Conservation (phyloP, 805 yeast genomes). For the Lachancea mirantina region DNA sequence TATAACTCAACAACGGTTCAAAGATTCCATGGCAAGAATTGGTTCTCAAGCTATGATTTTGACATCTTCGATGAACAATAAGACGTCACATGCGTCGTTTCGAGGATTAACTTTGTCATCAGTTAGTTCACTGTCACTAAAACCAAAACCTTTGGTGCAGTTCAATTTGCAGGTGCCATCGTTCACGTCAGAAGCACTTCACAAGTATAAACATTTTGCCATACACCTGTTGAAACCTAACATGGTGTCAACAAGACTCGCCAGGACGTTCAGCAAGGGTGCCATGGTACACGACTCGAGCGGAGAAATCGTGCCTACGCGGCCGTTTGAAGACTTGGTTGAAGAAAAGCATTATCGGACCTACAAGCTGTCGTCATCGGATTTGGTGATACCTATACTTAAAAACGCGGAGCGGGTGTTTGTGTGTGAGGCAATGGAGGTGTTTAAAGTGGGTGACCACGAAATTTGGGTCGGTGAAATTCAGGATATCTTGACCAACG, state of each 20-base stretch:
- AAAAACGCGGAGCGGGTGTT: conserved; percentile 51
- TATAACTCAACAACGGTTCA: conserved; percentile 23
- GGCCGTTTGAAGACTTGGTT: conserved; percentile 46
- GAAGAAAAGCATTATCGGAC: conserved; percentile 31
- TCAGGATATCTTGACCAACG: conserved; percentile 39
- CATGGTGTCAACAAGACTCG: conserved; percentile 45
- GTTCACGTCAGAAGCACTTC: conserved; percentile 61
- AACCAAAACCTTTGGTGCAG: conserved; percentile 71
- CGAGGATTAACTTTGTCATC: conserved; percentile 81
- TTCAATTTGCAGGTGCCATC: conserved; percentile 87
- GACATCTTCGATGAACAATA: conserved; percentile 40
- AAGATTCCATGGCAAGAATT: conserved; percentile 39
- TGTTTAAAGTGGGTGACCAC: conserved; percentile 67
- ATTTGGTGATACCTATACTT: conserved; percentile 46
- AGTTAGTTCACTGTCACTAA: conserved; percentile 70
- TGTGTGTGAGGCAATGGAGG: conserved; percentile 49
- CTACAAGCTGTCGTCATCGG: conserved; percentile 19
- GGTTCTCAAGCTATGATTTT: conserved; percentile 52
- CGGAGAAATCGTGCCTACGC: conserved; percentile 31
- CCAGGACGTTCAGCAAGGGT: conserved; percentile 58
- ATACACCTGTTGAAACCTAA: conserved; percentile 69
- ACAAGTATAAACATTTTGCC: conserved; percentile 53
- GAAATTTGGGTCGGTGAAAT: conserved; percentile 88
- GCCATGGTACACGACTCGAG: conserved; percentile 31
- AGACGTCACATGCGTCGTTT: conserved; percentile 15